Evolutionary conservation across 495 filamentous ascomycete genomes (phyloP).

Genomic region (Evernia prunastri): DNA sequence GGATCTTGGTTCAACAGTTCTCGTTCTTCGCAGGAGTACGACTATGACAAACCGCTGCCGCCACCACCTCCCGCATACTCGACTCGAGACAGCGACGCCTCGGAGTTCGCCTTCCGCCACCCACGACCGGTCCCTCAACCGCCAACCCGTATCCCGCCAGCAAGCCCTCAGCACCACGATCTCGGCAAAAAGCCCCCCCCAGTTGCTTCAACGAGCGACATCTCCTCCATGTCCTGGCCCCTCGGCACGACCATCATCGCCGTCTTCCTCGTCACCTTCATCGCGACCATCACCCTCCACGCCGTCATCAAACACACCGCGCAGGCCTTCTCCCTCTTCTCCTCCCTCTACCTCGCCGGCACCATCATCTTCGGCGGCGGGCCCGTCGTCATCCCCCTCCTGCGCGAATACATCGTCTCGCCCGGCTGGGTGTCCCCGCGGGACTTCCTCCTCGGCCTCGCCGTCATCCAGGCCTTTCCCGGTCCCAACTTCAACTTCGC

Average conservation of each 20-base stretch:
- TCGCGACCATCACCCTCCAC: conserved; percentile 52
- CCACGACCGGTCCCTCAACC: conserved; percentile 14
- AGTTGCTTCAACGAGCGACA: conserved; percentile 18
- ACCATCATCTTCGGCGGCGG: conserved; percentile 86
- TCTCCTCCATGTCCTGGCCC: conserved; percentile 29
- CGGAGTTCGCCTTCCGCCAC: not conserved
- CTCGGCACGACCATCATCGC: conserved; percentile 46
- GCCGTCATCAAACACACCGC: conserved; percentile 36
- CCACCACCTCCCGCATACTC: conserved; percentile 6
- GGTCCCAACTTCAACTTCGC: conserved; percentile 89
- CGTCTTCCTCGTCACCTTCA: conserved; percentile 55
- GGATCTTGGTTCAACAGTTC: not conserved
- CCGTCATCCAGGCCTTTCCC: conserved; percentile 76
- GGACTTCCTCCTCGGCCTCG: conserved; percentile 77
- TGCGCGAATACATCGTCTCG: conserved; percentile 72
- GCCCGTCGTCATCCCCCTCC: conserved; percentile 75
- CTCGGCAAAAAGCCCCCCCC: not conserved
- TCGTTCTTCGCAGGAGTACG: conserved; percentile 2
- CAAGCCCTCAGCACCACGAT: not conserved
- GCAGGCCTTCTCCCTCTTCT: conserved; percentile 57
- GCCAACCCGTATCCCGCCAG: not conserved
- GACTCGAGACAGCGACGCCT: not conserved
- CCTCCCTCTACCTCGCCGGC: conserved; percentile 80
- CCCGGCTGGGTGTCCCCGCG: conserved; percentile 72
- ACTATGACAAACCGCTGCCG: not conserved